Evolutionary conservation across 2,329 filamentous ascomycete species (phyloP).

Genomic region (Alternaria ethzedia): DNA sequence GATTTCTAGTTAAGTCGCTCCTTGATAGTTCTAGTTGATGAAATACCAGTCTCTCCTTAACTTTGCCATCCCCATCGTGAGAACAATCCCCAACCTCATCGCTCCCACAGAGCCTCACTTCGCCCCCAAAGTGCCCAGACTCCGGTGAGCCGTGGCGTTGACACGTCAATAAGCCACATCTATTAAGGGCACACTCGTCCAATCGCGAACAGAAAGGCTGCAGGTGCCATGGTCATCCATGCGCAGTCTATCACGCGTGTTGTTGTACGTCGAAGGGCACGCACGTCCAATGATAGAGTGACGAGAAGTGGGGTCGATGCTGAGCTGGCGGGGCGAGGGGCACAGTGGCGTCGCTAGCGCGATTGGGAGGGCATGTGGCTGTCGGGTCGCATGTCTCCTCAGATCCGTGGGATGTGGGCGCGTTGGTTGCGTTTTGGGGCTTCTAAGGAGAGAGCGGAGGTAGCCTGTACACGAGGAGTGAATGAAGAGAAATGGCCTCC

Average conservation of each 20-base stretch:
- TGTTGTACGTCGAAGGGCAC: neutral
- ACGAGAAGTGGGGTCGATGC: neutral
- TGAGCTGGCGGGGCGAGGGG: constrained; percentile 5
- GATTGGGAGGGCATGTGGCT: neutral
- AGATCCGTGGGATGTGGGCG: accelerated
- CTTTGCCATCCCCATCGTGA: neutral
- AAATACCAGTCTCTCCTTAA: neutral
- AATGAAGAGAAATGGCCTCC: no score
- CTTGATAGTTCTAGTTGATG: neutral
- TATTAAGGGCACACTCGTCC: neutral
- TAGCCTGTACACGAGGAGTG: no score
- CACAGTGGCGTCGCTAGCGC: neutral
- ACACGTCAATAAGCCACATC: neutral
- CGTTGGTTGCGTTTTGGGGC: no score
- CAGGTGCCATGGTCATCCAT: neutral
- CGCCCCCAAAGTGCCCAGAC: neutral
- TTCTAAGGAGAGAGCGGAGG: no score
- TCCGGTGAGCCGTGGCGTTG: neutral
- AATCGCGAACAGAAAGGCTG: neutral
- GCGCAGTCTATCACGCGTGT: neutral
- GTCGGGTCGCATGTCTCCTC: neutral
- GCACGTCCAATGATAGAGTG: neutral
- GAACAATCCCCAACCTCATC: neutral
- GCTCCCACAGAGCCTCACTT: neutral
- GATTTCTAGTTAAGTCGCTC: neutral